Base-by-base conservation (phyloP, 345 rosid genomes). In the Anacardium occidentale region DNA sequence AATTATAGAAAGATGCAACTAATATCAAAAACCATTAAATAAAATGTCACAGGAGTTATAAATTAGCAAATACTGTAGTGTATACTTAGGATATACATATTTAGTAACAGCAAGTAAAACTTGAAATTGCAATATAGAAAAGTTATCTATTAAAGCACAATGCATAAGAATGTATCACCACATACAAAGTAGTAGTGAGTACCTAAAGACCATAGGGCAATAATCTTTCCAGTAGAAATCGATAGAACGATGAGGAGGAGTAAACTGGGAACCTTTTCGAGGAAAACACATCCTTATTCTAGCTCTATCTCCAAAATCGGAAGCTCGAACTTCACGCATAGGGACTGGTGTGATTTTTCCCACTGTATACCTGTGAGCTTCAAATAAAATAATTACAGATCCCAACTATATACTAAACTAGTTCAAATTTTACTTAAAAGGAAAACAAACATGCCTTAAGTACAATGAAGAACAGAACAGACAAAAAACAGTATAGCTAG, bases 141-240 rank as follows among this genome's bases (percentile, higher is more conserved):
- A 50, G n/a, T 13, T 12, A 50, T 50, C 15, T 50, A 47, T 47
- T 14, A 8, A 62, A 62, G 8, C 11, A 40, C 25, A 58, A 57
- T 17, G 26, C 21, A 70, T 0, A 47, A 44, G 10, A 22, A 25
- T 34, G 26, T 58, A 68, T 68, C 40, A 37, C 63, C 57, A 22
- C 22, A 62, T 4, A 37, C 76, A 18, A 52, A 32, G 48, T 40
- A 34, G 42, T 21, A 57, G 15, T 21, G 58, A 58, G 37, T 85
- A 94, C 98, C 98, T 92, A 86, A 94, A 94, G 78, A 92, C 98
- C 98, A 92, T 92, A 45, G 98, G 98, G 81, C 98, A 92, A 71
- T 92, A 94, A 78, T 94, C 98, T 78, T 90, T 94, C 98, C 98
- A 94, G 68, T 79, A 78, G 82, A 94, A 94, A 84, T 88, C 92